Conservation (phyloP, 2,329 filamentous ascomycete species). For the Aspergillus novoparasiticus region DNA sequence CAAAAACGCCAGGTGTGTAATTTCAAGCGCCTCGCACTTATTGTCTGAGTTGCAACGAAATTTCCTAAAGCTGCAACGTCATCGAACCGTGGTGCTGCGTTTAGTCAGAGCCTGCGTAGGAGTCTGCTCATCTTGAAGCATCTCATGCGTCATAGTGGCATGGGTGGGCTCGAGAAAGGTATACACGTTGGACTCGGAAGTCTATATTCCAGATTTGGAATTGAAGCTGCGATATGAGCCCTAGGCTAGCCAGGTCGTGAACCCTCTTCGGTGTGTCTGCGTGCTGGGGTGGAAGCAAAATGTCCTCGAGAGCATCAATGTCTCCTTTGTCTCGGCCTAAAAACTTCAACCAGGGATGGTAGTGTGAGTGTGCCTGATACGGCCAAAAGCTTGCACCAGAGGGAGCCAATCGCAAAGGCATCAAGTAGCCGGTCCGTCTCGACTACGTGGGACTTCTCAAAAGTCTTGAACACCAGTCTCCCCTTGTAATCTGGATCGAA, state of each 20-base stretch:
- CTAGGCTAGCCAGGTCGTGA: not conserved
- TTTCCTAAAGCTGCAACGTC: not conserved
- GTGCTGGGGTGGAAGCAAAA: not conserved
- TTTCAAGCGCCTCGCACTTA: too few species aligned
- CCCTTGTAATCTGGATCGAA: slow-evolving; percentile 43
- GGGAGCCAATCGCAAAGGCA: not conserved
- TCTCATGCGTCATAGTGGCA: not conserved
- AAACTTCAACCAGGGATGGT: not conserved
- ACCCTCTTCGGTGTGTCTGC: not conserved
- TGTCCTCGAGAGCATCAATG: not conserved
- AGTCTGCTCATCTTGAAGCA: not conserved
- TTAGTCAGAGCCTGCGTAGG: not conserved
- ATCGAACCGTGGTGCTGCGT: not conserved
- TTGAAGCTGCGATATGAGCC: not conserved
- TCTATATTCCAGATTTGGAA: not conserved
- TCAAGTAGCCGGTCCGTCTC: not conserved
- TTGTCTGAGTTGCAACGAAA: not conserved
- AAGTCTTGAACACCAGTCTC: slow-evolving; percentile 76
- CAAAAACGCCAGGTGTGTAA: not conserved
- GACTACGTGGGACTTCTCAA: slow-evolving; percentile 41
- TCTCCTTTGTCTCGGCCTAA: not conserved
- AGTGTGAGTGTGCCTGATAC: not conserved
- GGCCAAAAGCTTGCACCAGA: not conserved
- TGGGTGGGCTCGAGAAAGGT: not conserved
- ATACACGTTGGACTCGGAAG: not conserved